Percentiles rank a stretch among this genome's conserved stretches.
Evolutionary conservation across 129 eudicot genomes (phyloP).

Genomic region (Helichrysum umbraculigerum): DNA sequence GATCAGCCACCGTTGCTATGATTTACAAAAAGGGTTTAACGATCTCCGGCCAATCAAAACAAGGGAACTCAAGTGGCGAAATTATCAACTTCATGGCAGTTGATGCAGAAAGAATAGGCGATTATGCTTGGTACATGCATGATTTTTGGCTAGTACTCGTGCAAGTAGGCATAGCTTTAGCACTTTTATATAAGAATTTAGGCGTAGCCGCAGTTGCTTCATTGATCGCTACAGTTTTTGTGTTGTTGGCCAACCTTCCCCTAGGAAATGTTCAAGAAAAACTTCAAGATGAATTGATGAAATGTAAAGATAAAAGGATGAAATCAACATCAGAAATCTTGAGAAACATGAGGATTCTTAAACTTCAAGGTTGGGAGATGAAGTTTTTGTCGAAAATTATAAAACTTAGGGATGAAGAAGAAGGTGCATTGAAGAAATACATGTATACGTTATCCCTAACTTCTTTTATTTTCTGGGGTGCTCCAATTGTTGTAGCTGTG

Average conservation of each 20-base stretch:
- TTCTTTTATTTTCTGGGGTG: conserved; percentile 68
- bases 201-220: conserved; percentile 86
- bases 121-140: conserved; percentile 78
- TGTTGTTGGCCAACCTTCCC: conserved; percentile 76
- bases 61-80: conserved; percentile 74
- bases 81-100: conserved; percentile 90
- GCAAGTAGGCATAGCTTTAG: conserved; percentile 71
- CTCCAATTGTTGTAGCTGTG: conserved; percentile 78
- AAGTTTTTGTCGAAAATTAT: conserved; percentile 70
- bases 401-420: conserved; percentile 60
- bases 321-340: conserved; percentile 88
- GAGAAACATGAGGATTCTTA: conserved; percentile 92
- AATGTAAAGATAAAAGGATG: conserved; percentile 86
- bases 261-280: conserved; percentile 60
- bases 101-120: conserved; percentile 85
- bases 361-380: conserved; percentile 98
- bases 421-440: conserved; percentile 60
- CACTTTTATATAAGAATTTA: conserved; percentile 59
- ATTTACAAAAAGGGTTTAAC: conserved; percentile 81
- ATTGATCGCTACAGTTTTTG: conserved; percentile 53
- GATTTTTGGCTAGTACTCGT: conserved; percentile 77
- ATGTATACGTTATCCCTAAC: conserved; percentile 53
- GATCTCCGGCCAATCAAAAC: conserved; percentile 67
- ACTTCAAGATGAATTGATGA: conserved; percentile 73
- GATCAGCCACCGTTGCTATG: conserved; percentile 68